Evolutionary conservation across 306 rosid species (phyloP).

Genomic region (Chamaecrista fasciculata): DNA sequence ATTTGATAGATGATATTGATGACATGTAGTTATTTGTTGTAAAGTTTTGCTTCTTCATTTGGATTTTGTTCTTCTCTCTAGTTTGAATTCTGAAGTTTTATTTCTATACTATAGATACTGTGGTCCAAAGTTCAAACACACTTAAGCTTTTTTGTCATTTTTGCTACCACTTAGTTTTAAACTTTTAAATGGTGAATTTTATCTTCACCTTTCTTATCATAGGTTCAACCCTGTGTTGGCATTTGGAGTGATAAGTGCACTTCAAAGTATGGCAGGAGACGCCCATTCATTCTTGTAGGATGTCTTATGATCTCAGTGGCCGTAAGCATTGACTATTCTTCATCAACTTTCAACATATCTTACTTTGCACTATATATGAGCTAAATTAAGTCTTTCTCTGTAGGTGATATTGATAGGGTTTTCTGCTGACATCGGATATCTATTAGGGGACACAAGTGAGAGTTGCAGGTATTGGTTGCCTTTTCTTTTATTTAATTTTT

Average conservation of each 20-base stretch:
- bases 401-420: constrained; percentile 92
- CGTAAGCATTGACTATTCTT: constrained; percentile 49
- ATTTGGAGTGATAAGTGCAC: constrained; percentile 98
- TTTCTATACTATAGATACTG: not conserved
- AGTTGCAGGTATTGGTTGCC: constrained; percentile 80
- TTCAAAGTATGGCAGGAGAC: constrained; percentile 88
- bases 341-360: constrained; percentile 12
- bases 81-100: not conserved
- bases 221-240: constrained; percentile 89
- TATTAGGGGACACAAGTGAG: constrained; percentile 83
- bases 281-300: constrained; percentile 95
- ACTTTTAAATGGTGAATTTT: not conserved
- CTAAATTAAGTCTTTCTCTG: constrained; percentile 50
- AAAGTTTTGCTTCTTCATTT: not conserved
- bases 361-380: constrained; percentile 14
- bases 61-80: not conserved
- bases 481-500: constrained; percentile 25
- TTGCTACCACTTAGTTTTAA: not conserved
- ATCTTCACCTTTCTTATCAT: constrained; percentile 2
- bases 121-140: not conserved
- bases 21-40: not conserved
- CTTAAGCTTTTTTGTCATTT: not conserved
- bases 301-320: constrained; percentile 78
- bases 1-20: no score
- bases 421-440: constrained; percentile 95